Conservation (phyloP, 805 yeast species). For the Wickerhamiella nectarea region DNA sequence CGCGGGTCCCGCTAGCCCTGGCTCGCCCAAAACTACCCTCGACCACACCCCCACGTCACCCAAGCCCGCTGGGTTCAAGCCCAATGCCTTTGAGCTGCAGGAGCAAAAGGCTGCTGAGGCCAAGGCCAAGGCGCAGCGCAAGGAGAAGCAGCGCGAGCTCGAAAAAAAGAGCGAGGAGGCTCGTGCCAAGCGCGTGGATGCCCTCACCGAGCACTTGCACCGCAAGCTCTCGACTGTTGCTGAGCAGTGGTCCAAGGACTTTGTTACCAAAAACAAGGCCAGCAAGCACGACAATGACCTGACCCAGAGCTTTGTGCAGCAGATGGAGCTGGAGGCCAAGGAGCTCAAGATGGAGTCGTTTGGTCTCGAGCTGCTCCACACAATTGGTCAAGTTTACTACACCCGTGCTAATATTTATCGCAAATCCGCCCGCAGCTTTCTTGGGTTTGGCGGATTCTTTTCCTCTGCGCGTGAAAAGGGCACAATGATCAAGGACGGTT, state of each 20-base stretch:
- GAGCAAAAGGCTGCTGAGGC: constrained; percentile 19
- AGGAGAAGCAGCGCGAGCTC: constrained; percentile 27
- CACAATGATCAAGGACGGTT: constrained; percentile 67
- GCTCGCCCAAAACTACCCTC: too few relatives aligned
- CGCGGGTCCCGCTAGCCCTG: background rate
- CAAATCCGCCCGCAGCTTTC: constrained; percentile 54
- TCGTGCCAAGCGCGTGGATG: constrained; percentile 30
- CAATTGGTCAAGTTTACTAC: constrained; percentile 69
- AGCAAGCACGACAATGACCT: constrained; percentile 53
- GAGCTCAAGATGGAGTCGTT: constrained; percentile 87
- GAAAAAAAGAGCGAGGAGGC: constrained; percentile 31
- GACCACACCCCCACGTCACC: background rate
- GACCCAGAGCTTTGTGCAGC: constrained; percentile 44
- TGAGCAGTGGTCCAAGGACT: constrained; percentile 43
- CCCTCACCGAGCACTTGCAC: constrained; percentile 65
- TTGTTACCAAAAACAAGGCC: constrained; percentile 41
- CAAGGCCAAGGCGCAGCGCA: constrained; percentile 24
- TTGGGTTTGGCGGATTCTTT: constrained; percentile 77
- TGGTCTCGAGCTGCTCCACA: constrained; percentile 69
- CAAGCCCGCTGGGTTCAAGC: background rate
- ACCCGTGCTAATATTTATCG: constrained; percentile 62
- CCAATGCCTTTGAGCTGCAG: background rate
- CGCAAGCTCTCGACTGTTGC: constrained; percentile 53
- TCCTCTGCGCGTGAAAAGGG: constrained; percentile 77
- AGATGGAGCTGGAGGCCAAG: constrained; percentile 72